Base-by-base conservation (phyloP, 768 basidiomycete species). In the Lactarius pseudohatsudake region DNA sequence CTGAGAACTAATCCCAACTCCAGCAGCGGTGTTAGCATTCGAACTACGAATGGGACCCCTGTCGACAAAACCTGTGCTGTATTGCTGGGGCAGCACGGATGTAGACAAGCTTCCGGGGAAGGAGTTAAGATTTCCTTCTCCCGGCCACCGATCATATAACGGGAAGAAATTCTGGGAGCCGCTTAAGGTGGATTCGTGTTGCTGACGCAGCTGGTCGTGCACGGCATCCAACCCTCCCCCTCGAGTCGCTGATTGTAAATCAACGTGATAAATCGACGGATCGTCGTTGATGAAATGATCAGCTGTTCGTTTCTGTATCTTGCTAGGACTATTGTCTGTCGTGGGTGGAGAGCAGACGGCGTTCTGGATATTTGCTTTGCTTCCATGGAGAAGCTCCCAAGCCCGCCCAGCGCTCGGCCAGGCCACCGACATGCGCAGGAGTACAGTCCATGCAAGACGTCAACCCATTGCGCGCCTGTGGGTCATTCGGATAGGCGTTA, bases 371-470 rank as follows among this genome's bases (percentile, higher is more conserved):
- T 78, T 74, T 36, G 75, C 79, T 73, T 87, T 86, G 43, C 86
- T 81, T 50, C 88, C 90, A 53, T 83, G 81, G 58, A 93, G 81
- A 22, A 93, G 85, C 72, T 90, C 87, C 59, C 86, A 80, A 5
- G 89, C 90, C 20, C 91, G 86, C 11, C 81, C 85, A 3, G 91
- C 91, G 67, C 85, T 85, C 0, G 91, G 91, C 91, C 91, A 93
- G 30, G 88, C 79, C 43, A 82, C 77, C 59, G 85, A 82, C 86
- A 92, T 90, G 26, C 79, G 80, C 60, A 81, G 78, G 34, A 93
- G 81, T 7, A 84, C 80, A 36, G n/a, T 86, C 84, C 83, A 89
- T 88, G 72, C 87, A 90, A 72, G 82, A 86, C 53, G 78, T 77
- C 1, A 92, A 80, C 7, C 89, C 88, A 62, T 85, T 69, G 43